Evolutionary conservation across 176 grass and related monocot genomes (phyloP).

Genomic region (Triticum urartu): DNA sequence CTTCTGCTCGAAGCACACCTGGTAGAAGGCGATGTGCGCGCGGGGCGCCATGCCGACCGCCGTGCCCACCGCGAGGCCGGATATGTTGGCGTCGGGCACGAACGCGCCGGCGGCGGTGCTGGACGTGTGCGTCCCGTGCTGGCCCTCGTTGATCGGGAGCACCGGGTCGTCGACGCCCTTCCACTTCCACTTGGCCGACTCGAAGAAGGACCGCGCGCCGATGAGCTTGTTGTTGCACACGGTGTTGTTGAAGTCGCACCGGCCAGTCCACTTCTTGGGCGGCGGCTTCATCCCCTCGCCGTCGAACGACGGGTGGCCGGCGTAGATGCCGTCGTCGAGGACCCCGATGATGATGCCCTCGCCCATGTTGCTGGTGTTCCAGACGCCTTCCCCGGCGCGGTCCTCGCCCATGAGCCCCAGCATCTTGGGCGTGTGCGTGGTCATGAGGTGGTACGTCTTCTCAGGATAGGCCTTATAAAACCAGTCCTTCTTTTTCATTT

Average conservation of each 20-base stretch:
- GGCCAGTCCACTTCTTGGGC: constrained; percentile 67
- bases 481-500: constrained; percentile 53
- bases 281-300: constrained; percentile 54
- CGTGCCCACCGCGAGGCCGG: constrained; percentile 46
- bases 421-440: constrained; percentile 63
- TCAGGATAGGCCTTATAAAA: constrained; percentile 50
- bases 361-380: constrained; percentile 74
- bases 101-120: constrained; percentile 60
- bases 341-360: constrained; percentile 72
- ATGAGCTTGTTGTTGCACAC: constrained; percentile 91
- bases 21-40: constrained; percentile 71
- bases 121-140: constrained; percentile 73
- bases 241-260: constrained; percentile 68
- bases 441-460: constrained; percentile 55
- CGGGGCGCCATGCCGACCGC: constrained; percentile 55
- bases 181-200: constrained; percentile 56
- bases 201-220: constrained; percentile 68
- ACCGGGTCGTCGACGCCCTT: constrained; percentile 43
- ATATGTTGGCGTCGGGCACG: constrained; percentile 38
- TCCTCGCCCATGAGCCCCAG: constrained; percentile 49
- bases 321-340: constrained; percentile 62
- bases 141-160: constrained; percentile 41
- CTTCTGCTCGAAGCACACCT: constrained; percentile 48
- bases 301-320: constrained; percentile 63
- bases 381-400: constrained; percentile 30